Percentiles rank a stretch among this genome's conserved stretches.
Conservation (phyloP, 2,329 filamentous ascomycete species). For the Ophiocordyceps sinensis region DNA sequence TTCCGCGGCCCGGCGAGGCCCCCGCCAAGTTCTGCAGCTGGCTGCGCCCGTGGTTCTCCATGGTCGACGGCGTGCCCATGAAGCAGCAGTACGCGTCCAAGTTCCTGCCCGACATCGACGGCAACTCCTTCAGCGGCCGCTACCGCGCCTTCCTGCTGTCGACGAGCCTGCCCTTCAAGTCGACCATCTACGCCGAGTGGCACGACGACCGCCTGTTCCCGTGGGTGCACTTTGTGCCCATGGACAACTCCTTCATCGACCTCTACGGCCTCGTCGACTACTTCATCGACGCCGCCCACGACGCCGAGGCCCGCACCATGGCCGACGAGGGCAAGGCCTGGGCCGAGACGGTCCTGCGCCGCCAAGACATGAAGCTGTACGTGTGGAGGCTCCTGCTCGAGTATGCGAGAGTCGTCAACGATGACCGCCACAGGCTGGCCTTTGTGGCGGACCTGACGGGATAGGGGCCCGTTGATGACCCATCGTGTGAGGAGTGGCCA, state of each 20-base stretch:
- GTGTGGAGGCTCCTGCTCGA: slow-evolving; percentile 46
- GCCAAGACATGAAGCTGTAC: slow-evolving; percentile 54
- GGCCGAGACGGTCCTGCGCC: slow-evolving; percentile 45
- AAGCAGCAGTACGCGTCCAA: slow-evolving; percentile 40
- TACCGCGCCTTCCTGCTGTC: slow-evolving; percentile 49
- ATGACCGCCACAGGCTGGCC: slow-evolving; percentile 26
- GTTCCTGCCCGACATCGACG: slow-evolving; percentile 56
- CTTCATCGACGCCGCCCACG: slow-evolving; percentile 40
- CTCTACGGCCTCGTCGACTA: slow-evolving; percentile 52
- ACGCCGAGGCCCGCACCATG: slow-evolving; percentile 42
- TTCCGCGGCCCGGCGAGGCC: not conserved
- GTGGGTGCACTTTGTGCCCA: slow-evolving; percentile 60
- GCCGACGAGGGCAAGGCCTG: slow-evolving; percentile 45
- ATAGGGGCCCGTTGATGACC: too few relatives aligned
- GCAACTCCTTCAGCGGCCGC: slow-evolving; percentile 50
- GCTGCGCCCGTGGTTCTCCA: not conserved
- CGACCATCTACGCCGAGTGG: slow-evolving; percentile 62
- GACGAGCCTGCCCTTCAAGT: slow-evolving; percentile 53
- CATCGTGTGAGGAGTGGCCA: too few relatives aligned
- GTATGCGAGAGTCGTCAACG: slow-evolving; percentile 36
- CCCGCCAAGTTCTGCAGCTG: not conserved
- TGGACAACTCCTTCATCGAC: slow-evolving; percentile 55
- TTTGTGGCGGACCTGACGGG: slow-evolving; percentile 17
- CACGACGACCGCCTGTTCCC: slow-evolving; percentile 54
- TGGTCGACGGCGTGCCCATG: slow-evolving; percentile 23